These are phyloP conservation scores for Penicillium crystallinum DNA, from an alignment of 495 filamentous ascomycete genomes.

Conservation along the genomic window DNA sequence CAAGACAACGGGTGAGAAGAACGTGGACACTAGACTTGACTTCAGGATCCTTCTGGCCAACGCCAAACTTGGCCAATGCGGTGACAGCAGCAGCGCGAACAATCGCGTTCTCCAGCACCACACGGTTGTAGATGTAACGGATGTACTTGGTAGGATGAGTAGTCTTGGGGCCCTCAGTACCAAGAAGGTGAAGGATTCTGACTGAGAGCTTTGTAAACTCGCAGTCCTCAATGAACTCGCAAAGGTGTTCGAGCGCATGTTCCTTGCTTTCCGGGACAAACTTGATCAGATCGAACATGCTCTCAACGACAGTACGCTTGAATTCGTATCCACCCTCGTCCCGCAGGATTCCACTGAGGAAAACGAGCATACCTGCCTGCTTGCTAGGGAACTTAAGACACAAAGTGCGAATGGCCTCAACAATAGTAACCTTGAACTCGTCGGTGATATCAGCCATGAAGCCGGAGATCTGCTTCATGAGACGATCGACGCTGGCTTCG, in stretches of 20 bases:
- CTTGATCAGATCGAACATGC: slow-evolving; percentile 99
- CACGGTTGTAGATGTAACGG: slow-evolving; percentile 98
- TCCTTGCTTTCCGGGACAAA: slow-evolving; percentile 98
- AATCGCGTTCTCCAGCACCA: slow-evolving; percentile 94
- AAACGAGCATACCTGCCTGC: slow-evolving; percentile 94
- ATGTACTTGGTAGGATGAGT: slow-evolving; percentile 97
- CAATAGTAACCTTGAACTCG: slow-evolving; percentile 99
- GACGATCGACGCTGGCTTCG: slow-evolving; percentile 89
- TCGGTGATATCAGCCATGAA: slow-evolving; percentile 99
- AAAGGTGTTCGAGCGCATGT: slow-evolving; percentile 90
- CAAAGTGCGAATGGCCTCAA: slow-evolving; percentile 92
- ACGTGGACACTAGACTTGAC: slow-evolving; percentile 94
- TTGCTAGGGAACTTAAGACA: slow-evolving; percentile 98
- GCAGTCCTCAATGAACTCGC: slow-evolving; percentile 99
- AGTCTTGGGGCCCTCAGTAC: slow-evolving; percentile 91
- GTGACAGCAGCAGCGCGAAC: slow-evolving; percentile 95
- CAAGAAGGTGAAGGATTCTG: slow-evolving; percentile 86
- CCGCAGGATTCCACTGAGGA: slow-evolving; percentile 88
- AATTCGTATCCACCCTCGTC: slow-evolving; percentile 99
- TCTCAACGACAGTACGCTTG: slow-evolving; percentile 95
- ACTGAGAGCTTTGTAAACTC: slow-evolving; percentile 99
- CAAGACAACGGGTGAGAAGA: slow-evolving; percentile 85
- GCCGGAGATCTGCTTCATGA: slow-evolving; percentile 97
- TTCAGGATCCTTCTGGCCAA: slow-evolving; percentile 92
- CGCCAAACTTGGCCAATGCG: slow-evolving; percentile 93